phyloP scores from a whole-genome alignment of 306 rosid genomes.

The Cicer cuneatum region DNA sequence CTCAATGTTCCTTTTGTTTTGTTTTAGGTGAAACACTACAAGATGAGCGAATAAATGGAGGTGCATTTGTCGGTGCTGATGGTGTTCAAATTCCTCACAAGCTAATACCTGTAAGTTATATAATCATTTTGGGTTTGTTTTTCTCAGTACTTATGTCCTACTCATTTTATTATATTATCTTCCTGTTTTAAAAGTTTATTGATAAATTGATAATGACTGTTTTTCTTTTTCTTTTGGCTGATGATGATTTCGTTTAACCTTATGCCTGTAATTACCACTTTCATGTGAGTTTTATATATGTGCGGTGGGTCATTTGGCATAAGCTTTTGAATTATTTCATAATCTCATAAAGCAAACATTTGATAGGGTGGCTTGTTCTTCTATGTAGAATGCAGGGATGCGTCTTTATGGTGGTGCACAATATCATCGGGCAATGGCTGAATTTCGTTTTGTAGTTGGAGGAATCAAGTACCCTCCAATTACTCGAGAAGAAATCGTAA shows the following conservation, averaged over 20 bases:
- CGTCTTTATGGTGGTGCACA: conserved; percentile 99
- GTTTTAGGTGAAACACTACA: conserved; percentile 86
- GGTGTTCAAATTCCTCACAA: conserved; percentile 89
- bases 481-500: conserved; percentile 92
- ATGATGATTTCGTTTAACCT: conserved; percentile 22
- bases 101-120: conserved; percentile 82
- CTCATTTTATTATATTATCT: conserved; percentile 22
- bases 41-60: conserved; percentile 89
- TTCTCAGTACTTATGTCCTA: conserved; percentile 11
- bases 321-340: conserved; percentile 12
- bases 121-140: conserved; percentile 27
- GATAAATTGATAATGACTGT: neutral
- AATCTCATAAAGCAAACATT: conserved; percentile 30
- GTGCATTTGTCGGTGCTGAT: conserved; percentile 84
- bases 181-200: neutral
- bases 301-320: conserved; percentile 1
- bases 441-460: conserved; percentile 96
- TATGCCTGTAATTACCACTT: conserved; percentile 3
- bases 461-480: conserved; percentile 98
- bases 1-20: conserved; percentile 31
- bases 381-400: conserved; percentile 91
- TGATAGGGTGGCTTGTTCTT: conserved; percentile 38
- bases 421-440: conserved; percentile 99
- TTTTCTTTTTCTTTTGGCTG: conserved; percentile 34
- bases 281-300: conserved; percentile 27